Conservation (phyloP, 2,329 filamentous ascomycete species). For the Ramichloridium luteum region DNA sequence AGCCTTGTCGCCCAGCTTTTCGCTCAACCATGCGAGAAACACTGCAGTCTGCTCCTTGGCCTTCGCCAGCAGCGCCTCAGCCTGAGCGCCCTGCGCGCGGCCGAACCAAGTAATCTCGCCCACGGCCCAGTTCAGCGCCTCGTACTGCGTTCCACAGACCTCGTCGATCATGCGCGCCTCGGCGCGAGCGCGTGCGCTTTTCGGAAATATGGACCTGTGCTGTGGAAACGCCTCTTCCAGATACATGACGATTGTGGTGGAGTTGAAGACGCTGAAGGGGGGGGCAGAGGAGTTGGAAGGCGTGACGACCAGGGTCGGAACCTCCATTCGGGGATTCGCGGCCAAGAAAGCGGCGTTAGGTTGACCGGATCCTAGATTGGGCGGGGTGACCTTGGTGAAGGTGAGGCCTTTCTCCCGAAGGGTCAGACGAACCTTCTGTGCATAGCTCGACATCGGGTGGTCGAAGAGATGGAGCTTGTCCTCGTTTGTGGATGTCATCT, state of each 20-base stretch:
- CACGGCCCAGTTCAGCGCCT: slow-evolving; percentile 21
- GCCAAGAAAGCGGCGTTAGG: slow-evolving; percentile 15
- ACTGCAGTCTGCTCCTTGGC: slow-evolving; percentile 16
- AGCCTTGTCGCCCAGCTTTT: slow-evolving; percentile 15
- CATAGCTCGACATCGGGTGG: slow-evolving; percentile 25
- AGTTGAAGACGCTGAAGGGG: slow-evolving; percentile 23
- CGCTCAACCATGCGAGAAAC: slow-evolving; percentile 17
- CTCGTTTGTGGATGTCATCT: slow-evolving; percentile 3
- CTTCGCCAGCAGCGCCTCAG: slow-evolving; percentile 16
- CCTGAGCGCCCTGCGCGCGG: slow-evolving; percentile 14
- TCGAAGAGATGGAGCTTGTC: slow-evolving; percentile 18
- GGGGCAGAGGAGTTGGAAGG: slow-evolving; percentile 9
- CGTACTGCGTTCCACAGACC: slow-evolving; percentile 21
- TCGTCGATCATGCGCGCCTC: slow-evolving; percentile 22
- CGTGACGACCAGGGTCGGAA: slow-evolving; percentile 20
- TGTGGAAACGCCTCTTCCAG: slow-evolving; percentile 21
- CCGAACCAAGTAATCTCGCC: slow-evolving; percentile 17
- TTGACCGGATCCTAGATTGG: slow-evolving; percentile 25
- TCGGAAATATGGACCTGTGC: slow-evolving; percentile 11
- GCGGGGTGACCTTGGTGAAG: slow-evolving; percentile 24
- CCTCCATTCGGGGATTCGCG: slow-evolving; percentile 25
- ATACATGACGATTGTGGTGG: slow-evolving; percentile 22
- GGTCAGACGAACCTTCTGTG: slow-evolving; percentile 28
- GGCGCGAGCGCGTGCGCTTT: slow-evolving; percentile 12
- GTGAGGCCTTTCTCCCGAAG: slow-evolving; percentile 26